These are phyloP conservation scores for Naematelia aurantialba DNA, from an alignment of 768 basidiomycete genomes.

Conservation along the genomic window DNA sequence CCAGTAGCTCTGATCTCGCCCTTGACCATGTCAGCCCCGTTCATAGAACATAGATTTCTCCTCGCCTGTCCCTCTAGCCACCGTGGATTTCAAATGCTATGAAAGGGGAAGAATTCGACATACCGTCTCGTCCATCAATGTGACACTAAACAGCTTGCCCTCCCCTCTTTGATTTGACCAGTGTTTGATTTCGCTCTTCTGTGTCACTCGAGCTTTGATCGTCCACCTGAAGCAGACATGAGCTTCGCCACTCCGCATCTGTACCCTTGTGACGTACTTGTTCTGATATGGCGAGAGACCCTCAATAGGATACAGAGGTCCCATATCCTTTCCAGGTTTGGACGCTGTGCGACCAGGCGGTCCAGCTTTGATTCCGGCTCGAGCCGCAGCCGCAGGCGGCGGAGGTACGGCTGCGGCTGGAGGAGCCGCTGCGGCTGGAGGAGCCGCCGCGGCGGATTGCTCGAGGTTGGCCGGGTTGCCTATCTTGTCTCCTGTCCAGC, in stretches of 20 bases:
- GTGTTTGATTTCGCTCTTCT: slow-evolving; percentile 81
- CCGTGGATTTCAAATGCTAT: not conserved
- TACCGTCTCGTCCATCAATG: slow-evolving; percentile 89
- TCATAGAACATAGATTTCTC: not conserved
- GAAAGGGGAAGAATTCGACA: slow-evolving; percentile 4
- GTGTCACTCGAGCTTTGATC: slow-evolving; percentile 87
- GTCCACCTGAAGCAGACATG: slow-evolving; percentile 72
- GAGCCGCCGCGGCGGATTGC: slow-evolving; percentile 47
- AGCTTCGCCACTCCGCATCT: not conserved
- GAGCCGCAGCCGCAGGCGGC: slow-evolving; percentile 21
- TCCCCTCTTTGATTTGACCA: slow-evolving; percentile 88
- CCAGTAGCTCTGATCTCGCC: slow-evolving; percentile 76
- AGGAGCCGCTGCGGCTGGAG: slow-evolving; percentile 48
- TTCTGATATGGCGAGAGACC: slow-evolving; percentile 94
- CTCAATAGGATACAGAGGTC: slow-evolving; percentile 76
- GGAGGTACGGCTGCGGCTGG: slow-evolving; percentile 37
- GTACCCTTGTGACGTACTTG: slow-evolving; percentile 53
- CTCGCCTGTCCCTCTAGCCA: not conserved
- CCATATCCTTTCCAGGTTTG: slow-evolving; percentile 29
- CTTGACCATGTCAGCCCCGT: slow-evolving; percentile 51
- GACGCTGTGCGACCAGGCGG: slow-evolving; percentile 10
- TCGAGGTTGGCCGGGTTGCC: slow-evolving; percentile 59
- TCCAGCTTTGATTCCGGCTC: slow-evolving; percentile 10
- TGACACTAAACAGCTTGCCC: slow-evolving; percentile 89
- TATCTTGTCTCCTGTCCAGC: slow-evolving; percentile 61